Conservation (phyloP, 331 rosid genomes). For the Quercus tomentella region DNA sequence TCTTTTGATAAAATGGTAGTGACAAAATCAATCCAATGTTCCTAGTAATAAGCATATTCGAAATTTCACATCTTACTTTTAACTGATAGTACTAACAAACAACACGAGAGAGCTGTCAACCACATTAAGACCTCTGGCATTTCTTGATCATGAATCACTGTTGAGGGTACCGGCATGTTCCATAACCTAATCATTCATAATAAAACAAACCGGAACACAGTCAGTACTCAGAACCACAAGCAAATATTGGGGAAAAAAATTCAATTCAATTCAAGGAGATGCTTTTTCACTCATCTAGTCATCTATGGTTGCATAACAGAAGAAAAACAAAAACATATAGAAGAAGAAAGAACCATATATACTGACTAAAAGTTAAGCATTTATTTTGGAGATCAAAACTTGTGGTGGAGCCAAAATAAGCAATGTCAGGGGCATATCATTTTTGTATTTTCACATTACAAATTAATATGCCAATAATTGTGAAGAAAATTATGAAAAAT, state of each 20-base stretch:
- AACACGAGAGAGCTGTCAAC: constrained; percentile 28
- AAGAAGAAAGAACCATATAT: no score
- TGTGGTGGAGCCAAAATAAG: neutral
- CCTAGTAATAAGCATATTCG: neutral
- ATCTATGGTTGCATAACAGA: no score
- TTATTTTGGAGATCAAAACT: neutral
- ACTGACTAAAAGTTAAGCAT: no score
- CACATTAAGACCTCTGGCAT: neutral
- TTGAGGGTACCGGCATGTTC: constrained; percentile 45
- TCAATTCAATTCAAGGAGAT: neutral
- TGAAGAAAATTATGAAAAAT: neutral
- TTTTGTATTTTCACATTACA: no score
- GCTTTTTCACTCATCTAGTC: neutral
- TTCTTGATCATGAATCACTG: constrained; percentile 14
- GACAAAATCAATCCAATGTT: neutral
- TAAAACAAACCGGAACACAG: neutral
- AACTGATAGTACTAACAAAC: neutral
- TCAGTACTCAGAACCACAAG: neutral
- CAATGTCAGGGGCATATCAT: no score
- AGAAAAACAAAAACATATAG: no score
- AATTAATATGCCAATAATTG: no score
- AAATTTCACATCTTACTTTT: neutral
- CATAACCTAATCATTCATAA: constrained; percentile 29
- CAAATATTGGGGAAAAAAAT: neutral
- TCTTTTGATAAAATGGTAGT: no score